A percentile compares a stretch with the other conserved stretches of the same genome.
Conservation (phyloP, 345 rosid genomes). For the Garcia nutans region DNA sequence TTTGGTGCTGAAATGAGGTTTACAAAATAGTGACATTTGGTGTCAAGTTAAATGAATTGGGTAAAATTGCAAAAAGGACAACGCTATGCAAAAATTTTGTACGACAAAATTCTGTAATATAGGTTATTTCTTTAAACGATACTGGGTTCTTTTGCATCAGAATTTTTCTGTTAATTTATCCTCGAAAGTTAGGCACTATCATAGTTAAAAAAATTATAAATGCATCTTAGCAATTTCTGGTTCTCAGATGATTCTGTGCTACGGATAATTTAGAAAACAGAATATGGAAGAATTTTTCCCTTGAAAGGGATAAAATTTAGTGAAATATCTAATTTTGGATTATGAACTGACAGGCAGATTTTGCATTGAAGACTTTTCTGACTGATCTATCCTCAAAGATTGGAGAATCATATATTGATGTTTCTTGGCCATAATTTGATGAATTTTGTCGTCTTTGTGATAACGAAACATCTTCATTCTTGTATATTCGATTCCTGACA, state of each 20-base stretch:
- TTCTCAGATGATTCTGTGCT: background rate
- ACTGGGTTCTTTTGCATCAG: background rate
- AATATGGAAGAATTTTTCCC: background rate
- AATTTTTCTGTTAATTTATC: background rate
- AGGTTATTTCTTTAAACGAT: background rate
- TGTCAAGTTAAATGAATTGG: background rate
- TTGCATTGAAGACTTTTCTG: conserved; percentile 39
- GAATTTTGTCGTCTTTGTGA: conserved; percentile 16
- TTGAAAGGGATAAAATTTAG: background rate
- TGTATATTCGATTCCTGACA: conserved; percentile 39
- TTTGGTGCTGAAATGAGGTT: background rate
- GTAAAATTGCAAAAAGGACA: background rate
- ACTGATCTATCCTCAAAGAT: conserved; percentile 47
- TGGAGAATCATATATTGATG: conserved; percentile 31
- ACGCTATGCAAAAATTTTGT: no score
- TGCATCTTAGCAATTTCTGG: background rate
- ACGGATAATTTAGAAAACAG: background rate
- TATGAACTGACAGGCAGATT: conserved; percentile 56
- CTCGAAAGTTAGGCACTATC: background rate
- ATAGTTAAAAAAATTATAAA: background rate
- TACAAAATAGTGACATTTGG: background rate
- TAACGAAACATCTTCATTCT: conserved; percentile 28
- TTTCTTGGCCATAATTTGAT: conserved; percentile 18
- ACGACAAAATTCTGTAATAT: background rate
- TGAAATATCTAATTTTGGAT: conserved; percentile 3